Base-by-base conservation (phyloP, 345 rosid species). In the Turritis glabra region DNA sequence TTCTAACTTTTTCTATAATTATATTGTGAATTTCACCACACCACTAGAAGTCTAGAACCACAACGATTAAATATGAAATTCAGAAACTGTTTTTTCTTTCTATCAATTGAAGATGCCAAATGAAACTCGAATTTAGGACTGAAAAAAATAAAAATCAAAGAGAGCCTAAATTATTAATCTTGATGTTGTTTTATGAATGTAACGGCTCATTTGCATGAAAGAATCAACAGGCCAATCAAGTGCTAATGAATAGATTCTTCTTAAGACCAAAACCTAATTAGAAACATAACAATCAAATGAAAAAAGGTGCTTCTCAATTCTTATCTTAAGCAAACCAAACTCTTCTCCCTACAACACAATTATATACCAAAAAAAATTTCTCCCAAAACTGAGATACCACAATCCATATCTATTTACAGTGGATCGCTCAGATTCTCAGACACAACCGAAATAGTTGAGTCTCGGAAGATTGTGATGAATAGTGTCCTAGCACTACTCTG, bases 401-500 rank as follows among this genome's bases (percentile, higher is more conserved):
- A 17, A 46, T 43, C 54, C 69, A 73, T 30, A 35, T 73, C 14
- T 64, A 55, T 66, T 51, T 47, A 18, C 37, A 64, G 46, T 63
- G 53, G 54, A 73, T 64, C 22, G 5, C 60, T 74, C 72, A 56
- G 66, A 46, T 46, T 74, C 57, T 74, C 23, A 19, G 43, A 74
- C 58, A 33, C 30, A 54, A 74, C 52, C 29, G 2, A 14, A 48
- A 64, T 58, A 57, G 68, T 50, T 68, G 69, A 67, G 52, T 67
- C 69, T 50, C n/a, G 27, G 12, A 53, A 51, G 74, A 76, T 69
- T 43, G 57, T 69, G 64, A 62, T 76, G 70, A 61, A 30, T 26
- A 17, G n/a, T n/a, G 43, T 53, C 55, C 23, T n/a, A 8, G 27
- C 22, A 40, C 50, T 85, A 82, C 79, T 90, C 88, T 7, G 79